Conservation (phyloP, 2,329 filamentous ascomycete species). For the Neophaeococcomyces aloes region DNA sequence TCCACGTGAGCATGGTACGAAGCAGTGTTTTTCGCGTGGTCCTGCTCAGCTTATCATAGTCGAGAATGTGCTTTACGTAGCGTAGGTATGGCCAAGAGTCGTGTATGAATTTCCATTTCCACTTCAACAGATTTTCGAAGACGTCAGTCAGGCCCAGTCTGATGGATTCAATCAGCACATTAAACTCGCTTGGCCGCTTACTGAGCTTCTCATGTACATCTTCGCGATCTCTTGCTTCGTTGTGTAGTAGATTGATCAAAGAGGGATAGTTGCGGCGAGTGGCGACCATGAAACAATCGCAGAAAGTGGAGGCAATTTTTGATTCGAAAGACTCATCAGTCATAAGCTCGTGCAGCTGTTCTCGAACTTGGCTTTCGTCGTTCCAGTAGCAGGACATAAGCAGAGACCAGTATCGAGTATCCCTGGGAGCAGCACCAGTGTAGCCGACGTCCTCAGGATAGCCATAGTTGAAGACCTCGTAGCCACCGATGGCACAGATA, state of each 20-base stretch:
- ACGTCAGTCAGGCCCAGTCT: conserved; percentile 1
- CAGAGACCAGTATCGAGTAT: conserved; percentile 4
- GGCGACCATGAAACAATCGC: conserved; percentile 4
- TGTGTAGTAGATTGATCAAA: conserved; percentile 1
- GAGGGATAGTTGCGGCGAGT: not conserved
- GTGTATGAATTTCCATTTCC: conserved; percentile 3
- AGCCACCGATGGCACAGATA: conserved; percentile 2
- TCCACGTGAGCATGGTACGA: conserved; percentile 1
- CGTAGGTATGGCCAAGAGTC: not conserved
- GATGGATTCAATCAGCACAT: conserved; percentile 3
- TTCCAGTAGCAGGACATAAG: not conserved
- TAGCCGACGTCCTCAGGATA: not conserved
- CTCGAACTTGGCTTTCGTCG: not conserved
- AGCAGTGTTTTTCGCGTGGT: not conserved
- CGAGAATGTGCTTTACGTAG: not conserved
- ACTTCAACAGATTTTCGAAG: conserved; percentile 4
- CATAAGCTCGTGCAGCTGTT: not conserved
- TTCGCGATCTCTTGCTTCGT: conserved; percentile 2
- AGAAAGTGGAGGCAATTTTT: conserved; percentile 4
- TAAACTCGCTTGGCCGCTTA: not conserved
- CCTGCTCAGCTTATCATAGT: not conserved
- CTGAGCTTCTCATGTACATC: conserved; percentile 1
- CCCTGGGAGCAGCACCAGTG: not conserved
- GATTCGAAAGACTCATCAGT: not conserved
- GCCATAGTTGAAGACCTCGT: conserved; percentile 1